Evolutionary conservation across 306 rosid species (phyloP), one percentile per base, ranked within the genome.

Genomic region (Trichosanthes truncata): DNA sequence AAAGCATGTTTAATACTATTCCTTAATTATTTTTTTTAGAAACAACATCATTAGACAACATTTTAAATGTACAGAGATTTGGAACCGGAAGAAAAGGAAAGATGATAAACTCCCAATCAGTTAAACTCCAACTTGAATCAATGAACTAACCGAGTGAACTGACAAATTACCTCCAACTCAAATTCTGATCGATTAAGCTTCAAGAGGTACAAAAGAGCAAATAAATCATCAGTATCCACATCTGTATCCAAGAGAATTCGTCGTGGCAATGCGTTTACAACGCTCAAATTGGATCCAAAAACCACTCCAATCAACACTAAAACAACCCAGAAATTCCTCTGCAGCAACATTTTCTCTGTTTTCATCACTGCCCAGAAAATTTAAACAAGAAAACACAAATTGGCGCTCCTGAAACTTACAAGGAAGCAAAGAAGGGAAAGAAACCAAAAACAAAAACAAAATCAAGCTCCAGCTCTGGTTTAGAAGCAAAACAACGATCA

Each of bases 201-300:
- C 93, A 92, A 78, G 65, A 95, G 93, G 76, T 95, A 95, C 75
- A 95, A 84, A 1, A 92, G 85, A 76, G 91, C 93, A 79, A 90
- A 92, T 9, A 95, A 81, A 89, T 95, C 98, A 81, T 92, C 98
- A 6, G 97, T 88, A 60, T 95, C 97, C 5, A 93, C 91, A 72
- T 95, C 98, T 0, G 97, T 87, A 78, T 95, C 97, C 88, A 93
- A 78, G 18, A 95, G 92, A 91, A 95, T 89, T 81, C 97, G 84
- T 36, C 82, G 89, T 55, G 93, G 90, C 35, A 77, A 79, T 48
- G 78, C 90, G 59, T 88, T 88, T 21, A 69, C 90, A 3, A 69
- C 40, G 43, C n/a, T 71, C 29, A 84, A 80, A 82, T 17, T 56
- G 79, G 55, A 84, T 80, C 85, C 82, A 69, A 85, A 35, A 31